These are phyloP conservation scores for Talaromyces wortmannii DNA, from an alignment of 495 filamentous ascomycete species.

Conservation along the genomic window DNA sequence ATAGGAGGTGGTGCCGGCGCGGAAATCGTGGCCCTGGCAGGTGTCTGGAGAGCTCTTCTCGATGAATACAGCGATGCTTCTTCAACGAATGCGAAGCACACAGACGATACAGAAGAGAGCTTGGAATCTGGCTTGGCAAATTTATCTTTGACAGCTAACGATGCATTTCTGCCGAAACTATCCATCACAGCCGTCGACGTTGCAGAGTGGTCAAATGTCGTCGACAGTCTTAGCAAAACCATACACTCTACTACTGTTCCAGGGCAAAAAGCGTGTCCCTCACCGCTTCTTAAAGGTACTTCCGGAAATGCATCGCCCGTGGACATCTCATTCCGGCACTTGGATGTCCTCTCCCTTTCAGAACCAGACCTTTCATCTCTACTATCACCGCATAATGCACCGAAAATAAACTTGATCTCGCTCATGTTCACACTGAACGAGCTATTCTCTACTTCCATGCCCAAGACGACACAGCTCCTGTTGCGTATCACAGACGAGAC, in stretches of 20 bases:
- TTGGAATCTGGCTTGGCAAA: neutral
- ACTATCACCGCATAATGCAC: constrained; percentile 12
- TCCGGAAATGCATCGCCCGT: constrained; percentile 24
- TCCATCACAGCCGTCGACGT: constrained; percentile 69
- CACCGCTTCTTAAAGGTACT: constrained; percentile 32
- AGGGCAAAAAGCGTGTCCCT: constrained; percentile 36
- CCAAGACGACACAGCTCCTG: constrained; percentile 68
- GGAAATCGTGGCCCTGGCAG: constrained; percentile 72
- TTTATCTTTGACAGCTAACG: neutral
- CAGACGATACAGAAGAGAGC: neutral
- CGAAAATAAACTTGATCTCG: constrained; percentile 54
- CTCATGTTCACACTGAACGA: constrained; percentile 97
- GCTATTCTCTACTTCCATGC: constrained; percentile 71
- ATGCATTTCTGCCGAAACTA: constrained; percentile 14
- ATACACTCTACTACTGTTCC: constrained; percentile 27
- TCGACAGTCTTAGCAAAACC: constrained; percentile 42
- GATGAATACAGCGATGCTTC: neutral
- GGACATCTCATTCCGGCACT: constrained; percentile 44
- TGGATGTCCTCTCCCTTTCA: constrained; percentile 54
- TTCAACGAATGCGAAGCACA: neutral
- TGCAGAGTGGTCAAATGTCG: constrained; percentile 64
- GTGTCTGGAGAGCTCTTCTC: constrained; percentile 44
- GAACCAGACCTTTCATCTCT: constrained; percentile 30
- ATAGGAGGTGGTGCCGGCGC: constrained; percentile 85
- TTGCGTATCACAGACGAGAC: constrained; percentile 52